Evolutionary conservation across 1,139 yeast species (phyloP).

Genomic region (Candida labiduridarum): DNA sequence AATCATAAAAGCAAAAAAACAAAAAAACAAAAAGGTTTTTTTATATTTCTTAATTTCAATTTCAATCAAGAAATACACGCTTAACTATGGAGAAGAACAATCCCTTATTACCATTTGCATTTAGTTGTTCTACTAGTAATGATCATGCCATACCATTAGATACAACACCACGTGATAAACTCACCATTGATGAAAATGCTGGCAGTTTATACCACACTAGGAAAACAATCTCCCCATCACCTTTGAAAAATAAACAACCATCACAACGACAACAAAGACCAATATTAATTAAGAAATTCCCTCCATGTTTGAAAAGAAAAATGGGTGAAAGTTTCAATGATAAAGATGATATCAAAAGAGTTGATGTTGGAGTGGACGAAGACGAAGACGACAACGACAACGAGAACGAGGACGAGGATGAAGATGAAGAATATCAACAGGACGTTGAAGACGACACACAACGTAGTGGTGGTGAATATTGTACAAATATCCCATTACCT

Average conservation of each 20-base stretch:
- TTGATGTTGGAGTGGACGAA: constrained; percentile 24
- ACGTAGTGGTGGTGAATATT: constrained; percentile 17
- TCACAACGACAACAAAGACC: constrained; percentile 23
- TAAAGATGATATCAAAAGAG: constrained; percentile 44
- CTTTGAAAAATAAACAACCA: constrained; percentile 3
- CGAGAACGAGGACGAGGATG: constrained; percentile 16
- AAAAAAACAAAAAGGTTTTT: background rate
- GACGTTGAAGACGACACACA: constrained; percentile 21
- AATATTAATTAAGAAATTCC: constrained; percentile 41
- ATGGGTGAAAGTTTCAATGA: constrained; percentile 52
- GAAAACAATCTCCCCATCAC: constrained; percentile 11
- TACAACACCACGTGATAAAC: constrained; percentile 39
- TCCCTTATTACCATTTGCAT: constrained; percentile 51
- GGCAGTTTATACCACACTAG: constrained; percentile 40
- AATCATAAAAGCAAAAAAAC: background rate
- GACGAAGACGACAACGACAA: too few relatives aligned
- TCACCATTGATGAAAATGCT: constrained; percentile 43
- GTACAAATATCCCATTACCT: constrained; percentile 17
- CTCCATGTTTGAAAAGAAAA: constrained; percentile 45
- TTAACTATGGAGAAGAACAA: constrained; percentile 38
- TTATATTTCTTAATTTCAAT: background rate
- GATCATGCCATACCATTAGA: constrained; percentile 28
- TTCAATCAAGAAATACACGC: background rate
- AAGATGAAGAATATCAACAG: constrained; percentile 5
- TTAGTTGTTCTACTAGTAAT: constrained; percentile 28